Evolutionary conservation across 345 rosid species (phyloP), one percentile per base, ranked within the genome.

Genomic region (Hirschfeldia incana): DNA sequence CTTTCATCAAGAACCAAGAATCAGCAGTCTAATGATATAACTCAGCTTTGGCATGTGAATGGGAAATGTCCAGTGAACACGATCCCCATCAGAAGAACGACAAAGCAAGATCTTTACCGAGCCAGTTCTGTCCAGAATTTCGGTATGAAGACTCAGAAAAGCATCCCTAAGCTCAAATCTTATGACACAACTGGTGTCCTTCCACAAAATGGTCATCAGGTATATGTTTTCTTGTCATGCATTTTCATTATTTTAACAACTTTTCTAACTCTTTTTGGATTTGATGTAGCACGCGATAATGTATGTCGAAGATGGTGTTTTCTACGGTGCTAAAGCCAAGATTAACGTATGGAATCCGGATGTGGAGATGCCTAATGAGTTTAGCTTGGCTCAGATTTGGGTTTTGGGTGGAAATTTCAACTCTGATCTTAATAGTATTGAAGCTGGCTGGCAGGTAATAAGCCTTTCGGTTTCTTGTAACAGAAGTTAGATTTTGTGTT

Each of bases 381-480:
- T 90, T 80, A 90, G 92, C 77, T 76, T 90, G 44, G 89, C 92
- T 70, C 94, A 90, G 82, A 82, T 90, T 64, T 90, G 94, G 94
- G 82, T 90, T 60, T 65, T 90, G 10, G 94, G 94, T 77, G 90
- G 94, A 21, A 83, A 89, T 33, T 94, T 94, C 34, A 84, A 88
- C 81, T 77, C 80, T 69, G 92, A 89, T 84, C 91, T 90, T 64
- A 90, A 88, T 60, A 90, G 92, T 75, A 90, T 90, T 75, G 94
- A 90, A 86, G 94, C 92, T 76, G 94, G 94, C 12, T 90, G 92
- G 94, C 94, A 90, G 94, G 87, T 84, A 76, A 12, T 42, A 26
- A 4, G 53, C 12, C n/a, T 29, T 51, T 51, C 8, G 57, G 57
- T 15, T 51, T 71, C 49, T 7, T 62, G 55, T 63, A 60, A 61